Conservation (phyloP, 768 basidiomycete species). For the Pluteus cervinus region DNA sequence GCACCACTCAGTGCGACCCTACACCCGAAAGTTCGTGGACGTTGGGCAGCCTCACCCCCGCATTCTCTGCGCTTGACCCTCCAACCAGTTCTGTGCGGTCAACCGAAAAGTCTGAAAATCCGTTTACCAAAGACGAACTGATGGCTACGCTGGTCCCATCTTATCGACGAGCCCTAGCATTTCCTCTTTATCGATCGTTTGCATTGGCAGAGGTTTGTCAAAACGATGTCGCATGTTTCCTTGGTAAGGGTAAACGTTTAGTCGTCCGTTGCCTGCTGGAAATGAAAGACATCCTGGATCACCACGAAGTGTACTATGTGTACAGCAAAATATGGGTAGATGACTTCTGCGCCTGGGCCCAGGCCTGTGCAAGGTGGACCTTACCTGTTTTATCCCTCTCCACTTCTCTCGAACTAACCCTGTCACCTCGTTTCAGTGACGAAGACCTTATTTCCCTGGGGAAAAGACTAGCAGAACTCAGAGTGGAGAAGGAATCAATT, state of each 20-base stretch:
- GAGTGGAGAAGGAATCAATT: slow-evolving; percentile 47
- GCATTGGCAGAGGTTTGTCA: slow-evolving; percentile 64
- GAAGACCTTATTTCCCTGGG: slow-evolving; percentile 43
- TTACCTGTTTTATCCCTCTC: slow-evolving; percentile 13
- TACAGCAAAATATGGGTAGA: slow-evolving; percentile 85
- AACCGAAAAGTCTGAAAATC: slow-evolving; percentile 11
- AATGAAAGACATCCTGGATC: slow-evolving; percentile 69
- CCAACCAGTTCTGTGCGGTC: slow-evolving; percentile 39
- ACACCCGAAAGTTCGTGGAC: slow-evolving; percentile 90
- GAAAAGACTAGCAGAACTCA: slow-evolving; percentile 27
- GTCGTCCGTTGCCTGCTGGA: slow-evolving; percentile 64
- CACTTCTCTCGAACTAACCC: slow-evolving; percentile 1
- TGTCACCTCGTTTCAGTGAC: slow-evolving; percentile 40
- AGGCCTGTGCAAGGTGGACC: slow-evolving; percentile 64
- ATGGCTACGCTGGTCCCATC: slow-evolving; percentile 47
- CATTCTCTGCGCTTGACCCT: slow-evolving; percentile 80
- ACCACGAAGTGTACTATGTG: slow-evolving; percentile 83
- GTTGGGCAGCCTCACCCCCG: slow-evolving; percentile 61
- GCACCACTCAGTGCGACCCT: slow-evolving; percentile 74
- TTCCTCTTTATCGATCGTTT: slow-evolving; percentile 79
- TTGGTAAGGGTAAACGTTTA: slow-evolving; percentile 55
- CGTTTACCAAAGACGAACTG: slow-evolving; percentile 42
- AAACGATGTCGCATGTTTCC: slow-evolving; percentile 51
- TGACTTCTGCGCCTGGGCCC: slow-evolving; percentile 80
- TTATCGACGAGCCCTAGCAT: slow-evolving; percentile 70